Conservation (phyloP, 441 rosid genomes). For the Populus hybrid region DNA sequence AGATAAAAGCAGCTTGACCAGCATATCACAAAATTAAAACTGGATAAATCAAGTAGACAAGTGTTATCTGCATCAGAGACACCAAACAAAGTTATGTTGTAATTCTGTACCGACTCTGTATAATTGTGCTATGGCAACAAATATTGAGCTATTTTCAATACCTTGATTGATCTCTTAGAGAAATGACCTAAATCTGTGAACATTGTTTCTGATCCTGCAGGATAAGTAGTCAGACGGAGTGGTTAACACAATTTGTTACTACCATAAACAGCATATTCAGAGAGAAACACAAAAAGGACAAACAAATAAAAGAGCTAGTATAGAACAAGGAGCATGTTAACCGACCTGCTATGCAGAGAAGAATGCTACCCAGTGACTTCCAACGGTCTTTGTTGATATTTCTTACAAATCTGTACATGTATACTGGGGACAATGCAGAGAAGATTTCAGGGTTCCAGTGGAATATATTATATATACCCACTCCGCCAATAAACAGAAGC, state of each 20-base stretch:
- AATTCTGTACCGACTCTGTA: background rate
- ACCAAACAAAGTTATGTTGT: background rate
- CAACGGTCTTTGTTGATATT: conserved; percentile 26
- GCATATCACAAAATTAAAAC: conserved; percentile 47
- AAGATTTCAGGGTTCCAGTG: conserved; percentile 32
- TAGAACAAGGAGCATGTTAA: background rate
- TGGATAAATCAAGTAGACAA: conserved; percentile 49
- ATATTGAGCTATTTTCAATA: conserved; percentile 11
- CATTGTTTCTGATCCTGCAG: conserved; percentile 68
- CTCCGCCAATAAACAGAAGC: conserved; percentile 51
- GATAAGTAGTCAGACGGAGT: background rate
- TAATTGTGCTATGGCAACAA: background rate
- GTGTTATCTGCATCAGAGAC: conserved; percentile 43
- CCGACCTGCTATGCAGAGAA: conserved; percentile 58
- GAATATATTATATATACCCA: conserved; percentile 48
- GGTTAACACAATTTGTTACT: too few species aligned
- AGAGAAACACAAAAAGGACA: background rate
- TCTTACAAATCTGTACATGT: conserved; percentile 43
- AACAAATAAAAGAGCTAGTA: background rate
- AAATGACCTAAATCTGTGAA: conserved; percentile 72
- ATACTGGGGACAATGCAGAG: conserved; percentile 42
- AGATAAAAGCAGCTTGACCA: conserved; percentile 67
- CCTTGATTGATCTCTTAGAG: conserved; percentile 59
- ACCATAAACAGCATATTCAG: background rate
- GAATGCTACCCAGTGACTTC: conserved; percentile 49